Conservation (phyloP, 1,284 basidiomycete genomes). For the Tilletia indica region DNA sequence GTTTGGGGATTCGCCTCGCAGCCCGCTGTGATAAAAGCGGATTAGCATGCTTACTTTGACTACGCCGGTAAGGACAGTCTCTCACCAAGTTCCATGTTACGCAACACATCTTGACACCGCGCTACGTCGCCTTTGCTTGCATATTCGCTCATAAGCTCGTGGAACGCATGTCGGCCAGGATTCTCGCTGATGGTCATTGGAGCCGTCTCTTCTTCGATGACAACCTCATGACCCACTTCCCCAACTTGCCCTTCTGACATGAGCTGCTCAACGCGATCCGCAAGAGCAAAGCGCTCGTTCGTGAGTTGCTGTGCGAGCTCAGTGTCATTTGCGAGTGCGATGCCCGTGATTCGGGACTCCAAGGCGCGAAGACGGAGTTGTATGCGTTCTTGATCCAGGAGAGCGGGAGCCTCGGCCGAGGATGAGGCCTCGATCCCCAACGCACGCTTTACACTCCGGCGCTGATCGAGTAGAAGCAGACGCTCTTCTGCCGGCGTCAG, state of each 20-base stretch:
- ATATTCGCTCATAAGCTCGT: slow-evolving; percentile 11
- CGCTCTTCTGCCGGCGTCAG: slow-evolving; percentile 30
- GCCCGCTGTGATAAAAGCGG: slow-evolving; percentile 13
- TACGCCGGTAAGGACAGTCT: slow-evolving; percentile 22
- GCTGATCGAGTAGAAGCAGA: slow-evolving; percentile 28
- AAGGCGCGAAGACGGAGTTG: background rate
- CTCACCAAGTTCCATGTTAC: slow-evolving; percentile 31
- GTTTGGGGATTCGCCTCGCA: slow-evolving; percentile 33
- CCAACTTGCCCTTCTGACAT: background rate
- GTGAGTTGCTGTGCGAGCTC: background rate
- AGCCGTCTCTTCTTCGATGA: background rate
- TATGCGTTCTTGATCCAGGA: background rate
- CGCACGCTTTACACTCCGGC: slow-evolving; percentile 6
- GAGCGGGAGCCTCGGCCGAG: background rate
- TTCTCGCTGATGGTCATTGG: background rate
- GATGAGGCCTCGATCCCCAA: background rate
- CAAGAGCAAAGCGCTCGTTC: background rate
- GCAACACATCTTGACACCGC: slow-evolving; percentile 26
- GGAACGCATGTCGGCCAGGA: background rate
- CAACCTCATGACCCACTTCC: background rate
- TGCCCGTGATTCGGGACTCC: background rate
- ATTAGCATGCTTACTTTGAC: slow-evolving; percentile 36
- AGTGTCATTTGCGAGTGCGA: background rate
- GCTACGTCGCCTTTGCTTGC: slow-evolving; percentile 29
- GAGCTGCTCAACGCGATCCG: no score